A percentile compares a stretch with the other conserved stretches of the same genome.
Conservation (phyloP, 768 basidiomycete genomes). For the Lanmaoa rubissima region DNA sequence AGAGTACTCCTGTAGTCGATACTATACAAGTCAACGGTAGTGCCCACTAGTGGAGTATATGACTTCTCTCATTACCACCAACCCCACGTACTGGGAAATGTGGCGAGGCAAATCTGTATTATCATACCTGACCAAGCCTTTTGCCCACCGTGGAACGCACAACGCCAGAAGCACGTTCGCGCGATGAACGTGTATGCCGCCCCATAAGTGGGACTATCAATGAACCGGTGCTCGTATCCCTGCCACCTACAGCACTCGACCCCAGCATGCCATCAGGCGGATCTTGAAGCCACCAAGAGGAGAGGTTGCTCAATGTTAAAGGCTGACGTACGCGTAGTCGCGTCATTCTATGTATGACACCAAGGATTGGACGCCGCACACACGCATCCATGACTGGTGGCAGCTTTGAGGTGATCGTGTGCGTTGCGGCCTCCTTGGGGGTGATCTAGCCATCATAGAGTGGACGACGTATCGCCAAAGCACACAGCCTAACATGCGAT, state of each 20-base stretch:
- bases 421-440: not conserved
- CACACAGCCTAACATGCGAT: slow-evolving; percentile 18
- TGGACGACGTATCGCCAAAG: not conserved
- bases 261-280: slow-evolving; percentile 12
- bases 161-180: slow-evolving; percentile 1
- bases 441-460: slow-evolving; percentile 9
- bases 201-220: not conserved
- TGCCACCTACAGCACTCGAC: slow-evolving; percentile 1
- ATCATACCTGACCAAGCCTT: not conserved
- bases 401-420: slow-evolving; percentile 13
- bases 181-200: slow-evolving; percentile 4
- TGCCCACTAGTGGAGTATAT: not conserved
- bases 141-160: slow-evolving; percentile 1
- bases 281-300: slow-evolving; percentile 10
- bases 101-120: not conserved
- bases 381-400: slow-evolving; percentile 8
- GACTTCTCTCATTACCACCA: not conserved
- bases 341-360: not conserved
- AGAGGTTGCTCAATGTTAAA: not conserved
- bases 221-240: slow-evolving; percentile 7
- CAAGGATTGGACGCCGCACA: slow-evolving; percentile 6
- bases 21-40: not conserved
- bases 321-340: not conserved
- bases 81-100: not conserved
- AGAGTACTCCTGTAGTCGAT: not conserved